Evolutionary conservation across 805 yeast genomes (phyloP).

Genomic region (Starmerella ratchasimensis): DNA sequence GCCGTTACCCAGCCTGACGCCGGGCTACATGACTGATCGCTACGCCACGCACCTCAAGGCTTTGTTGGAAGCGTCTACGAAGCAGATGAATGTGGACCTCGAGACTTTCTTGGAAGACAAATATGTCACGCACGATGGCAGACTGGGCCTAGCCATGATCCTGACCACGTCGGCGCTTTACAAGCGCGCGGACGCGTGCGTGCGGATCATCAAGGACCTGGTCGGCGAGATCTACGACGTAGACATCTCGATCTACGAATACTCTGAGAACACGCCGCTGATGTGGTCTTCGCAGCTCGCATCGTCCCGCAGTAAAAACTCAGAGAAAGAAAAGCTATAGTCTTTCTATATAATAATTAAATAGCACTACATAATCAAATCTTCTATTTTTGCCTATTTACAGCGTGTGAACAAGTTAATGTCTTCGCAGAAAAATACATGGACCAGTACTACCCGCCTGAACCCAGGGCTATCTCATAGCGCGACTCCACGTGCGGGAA

Average conservation of each 20-base stretch:
- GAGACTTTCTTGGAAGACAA: constrained; percentile 3
- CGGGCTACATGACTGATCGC: constrained; percentile 19
- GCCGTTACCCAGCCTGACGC: constrained; percentile 24
- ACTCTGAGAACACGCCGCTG: constrained; percentile 8
- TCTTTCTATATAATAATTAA: too few species aligned
- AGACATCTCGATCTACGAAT: constrained; percentile 11
- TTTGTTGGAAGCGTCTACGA: not conserved
- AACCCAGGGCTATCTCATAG: too few species aligned
- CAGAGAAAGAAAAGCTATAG: too few species aligned
- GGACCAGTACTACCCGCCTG: too few species aligned
- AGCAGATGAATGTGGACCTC: not conserved
- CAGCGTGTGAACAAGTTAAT: too few species aligned
- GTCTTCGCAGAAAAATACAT: too few species aligned
- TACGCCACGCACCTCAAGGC: constrained; percentile 1
- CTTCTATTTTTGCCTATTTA: too few species aligned
- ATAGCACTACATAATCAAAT: too few species aligned
- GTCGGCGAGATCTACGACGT: constrained; percentile 26
- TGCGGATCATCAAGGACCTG: constrained; percentile 23
- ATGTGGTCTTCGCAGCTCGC: too few species aligned
- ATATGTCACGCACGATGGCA: constrained; percentile 19
- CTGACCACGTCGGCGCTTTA: constrained; percentile 20
- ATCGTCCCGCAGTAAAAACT: too few species aligned
- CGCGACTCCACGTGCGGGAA: too few species aligned
- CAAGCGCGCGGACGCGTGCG: constrained; percentile 22
- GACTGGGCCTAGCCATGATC: constrained; percentile 18